Conservation (phyloP, 2,329 filamentous ascomycete genomes). For the Calonectria pteridis region DNA sequence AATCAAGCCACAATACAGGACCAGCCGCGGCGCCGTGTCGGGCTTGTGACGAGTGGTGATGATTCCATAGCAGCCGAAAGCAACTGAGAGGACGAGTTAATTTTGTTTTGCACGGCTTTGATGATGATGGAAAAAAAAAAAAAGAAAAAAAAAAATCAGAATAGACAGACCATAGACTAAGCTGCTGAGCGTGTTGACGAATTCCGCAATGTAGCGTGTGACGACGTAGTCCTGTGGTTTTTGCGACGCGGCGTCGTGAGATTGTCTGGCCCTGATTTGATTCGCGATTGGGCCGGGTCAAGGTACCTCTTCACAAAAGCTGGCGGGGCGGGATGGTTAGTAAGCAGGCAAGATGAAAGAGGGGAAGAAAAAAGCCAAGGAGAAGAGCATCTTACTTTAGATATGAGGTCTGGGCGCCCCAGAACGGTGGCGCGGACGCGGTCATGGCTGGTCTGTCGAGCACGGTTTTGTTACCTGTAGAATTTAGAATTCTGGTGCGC, state of each 20-base stretch:
- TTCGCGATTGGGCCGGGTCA: neutral
- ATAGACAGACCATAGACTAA: slow-evolving; percentile 51
- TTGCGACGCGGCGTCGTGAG: neutral
- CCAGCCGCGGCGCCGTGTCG: slow-evolving; percentile 42
- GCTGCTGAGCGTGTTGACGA: slow-evolving; percentile 59
- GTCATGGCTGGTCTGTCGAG: neutral
- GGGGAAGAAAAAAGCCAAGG: neutral
- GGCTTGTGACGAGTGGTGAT: slow-evolving; percentile 26
- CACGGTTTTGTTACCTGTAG: neutral
- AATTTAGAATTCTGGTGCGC: too few species aligned
- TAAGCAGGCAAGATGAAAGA: neutral
- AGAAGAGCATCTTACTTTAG: slow-evolving; percentile 40
- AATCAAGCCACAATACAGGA: slow-evolving; percentile 55
- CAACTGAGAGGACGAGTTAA: slow-evolving; percentile 43
- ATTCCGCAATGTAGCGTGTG: slow-evolving; percentile 58
- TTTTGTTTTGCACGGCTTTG: neutral
- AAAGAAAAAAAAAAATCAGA: too few species aligned
- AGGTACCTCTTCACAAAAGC: slow-evolving; percentile 49
- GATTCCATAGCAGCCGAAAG: slow-evolving; percentile 55
- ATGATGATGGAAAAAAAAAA: too few species aligned
- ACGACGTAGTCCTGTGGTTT: slow-evolving; percentile 53
- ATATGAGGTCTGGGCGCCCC: slow-evolving; percentile 49
- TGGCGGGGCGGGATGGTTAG: slow-evolving; percentile 10
- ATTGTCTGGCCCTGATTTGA: neutral
- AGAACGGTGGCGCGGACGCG: slow-evolving; percentile 37